phyloP scores from a whole-genome alignment of 1,139 yeast species.

The Wickerhamomyces sp. region DNA sequence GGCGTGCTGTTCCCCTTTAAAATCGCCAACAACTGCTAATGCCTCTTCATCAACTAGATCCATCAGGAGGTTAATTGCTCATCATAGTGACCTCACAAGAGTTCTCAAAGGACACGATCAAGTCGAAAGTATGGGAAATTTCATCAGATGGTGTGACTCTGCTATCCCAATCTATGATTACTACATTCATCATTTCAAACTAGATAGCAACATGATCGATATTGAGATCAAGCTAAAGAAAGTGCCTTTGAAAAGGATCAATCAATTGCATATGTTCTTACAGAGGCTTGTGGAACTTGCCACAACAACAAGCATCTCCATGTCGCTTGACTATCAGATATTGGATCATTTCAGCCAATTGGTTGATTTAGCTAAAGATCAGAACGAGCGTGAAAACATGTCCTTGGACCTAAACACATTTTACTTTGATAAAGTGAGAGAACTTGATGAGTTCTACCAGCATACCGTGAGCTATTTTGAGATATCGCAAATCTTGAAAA shows the following conservation, averaged over 20 bases:
- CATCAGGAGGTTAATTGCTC: slow-evolving; percentile 6
- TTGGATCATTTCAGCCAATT: slow-evolving; percentile 1
- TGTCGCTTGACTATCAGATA: neutral
- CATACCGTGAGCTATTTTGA: slow-evolving; percentile 25
- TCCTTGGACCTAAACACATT: slow-evolving; percentile 23
- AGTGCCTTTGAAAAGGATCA: slow-evolving; percentile 36
- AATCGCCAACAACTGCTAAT: slow-evolving; percentile 1
- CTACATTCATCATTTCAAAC: slow-evolving; percentile 30
- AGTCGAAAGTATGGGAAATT: slow-evolving; percentile 1
- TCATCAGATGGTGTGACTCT: slow-evolving; percentile 12
- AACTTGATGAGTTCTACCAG: slow-evolving; percentile 22
- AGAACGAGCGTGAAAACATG: slow-evolving; percentile 19
- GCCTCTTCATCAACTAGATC: slow-evolving; percentile 2
- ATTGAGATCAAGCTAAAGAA: slow-evolving; percentile 31
- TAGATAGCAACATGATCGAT: slow-evolving; percentile 30
- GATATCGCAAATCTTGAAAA: slow-evolving; percentile 24
- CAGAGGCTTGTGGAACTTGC: slow-evolving; percentile 6
- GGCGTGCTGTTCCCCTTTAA: slow-evolving; percentile 5
- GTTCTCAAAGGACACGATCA: slow-evolving; percentile 5
- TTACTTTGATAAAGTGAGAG: slow-evolving; percentile 26
- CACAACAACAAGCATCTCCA: neutral
- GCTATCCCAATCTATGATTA: slow-evolving; percentile 22
- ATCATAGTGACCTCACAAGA: slow-evolving; percentile 9
- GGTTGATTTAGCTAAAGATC: slow-evolving; percentile 14
- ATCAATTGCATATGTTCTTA: slow-evolving; percentile 29